Percentiles rank a stretch among this genome's conserved stretches.
phyloP scores from a whole-genome alignment of 2,329 filamentous ascomycete genomes.

The Madurella mycetomatis region DNA sequence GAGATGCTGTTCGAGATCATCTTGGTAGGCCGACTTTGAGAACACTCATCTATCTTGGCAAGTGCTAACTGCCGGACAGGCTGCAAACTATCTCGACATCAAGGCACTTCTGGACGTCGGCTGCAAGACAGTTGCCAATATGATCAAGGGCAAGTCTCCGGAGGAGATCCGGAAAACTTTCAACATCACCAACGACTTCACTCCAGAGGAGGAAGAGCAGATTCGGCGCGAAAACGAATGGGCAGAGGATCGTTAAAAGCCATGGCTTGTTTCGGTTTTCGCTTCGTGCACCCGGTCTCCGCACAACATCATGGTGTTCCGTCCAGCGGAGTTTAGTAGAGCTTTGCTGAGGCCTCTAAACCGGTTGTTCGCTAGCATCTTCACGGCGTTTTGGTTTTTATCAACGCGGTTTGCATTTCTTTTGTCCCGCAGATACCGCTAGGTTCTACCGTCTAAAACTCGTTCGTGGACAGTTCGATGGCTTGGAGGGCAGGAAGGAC shows the following conservation, averaged over 20 bases:
- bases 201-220: conserved; percentile 97
- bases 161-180: conserved; percentile 99
- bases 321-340: too few species aligned
- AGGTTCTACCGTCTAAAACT: background rate
- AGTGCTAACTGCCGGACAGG: conserved; percentile 44
- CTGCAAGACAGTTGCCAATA: conserved; percentile 99
- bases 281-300: background rate
- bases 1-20: conserved; percentile 99
- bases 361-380: background rate
- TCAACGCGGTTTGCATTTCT: background rate
- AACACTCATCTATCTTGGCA: background rate
- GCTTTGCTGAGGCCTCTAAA: background rate
- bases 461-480: too few species aligned
- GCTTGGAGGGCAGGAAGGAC: too few species aligned
- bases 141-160: conserved; percentile 99
- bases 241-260: conserved; percentile 70
- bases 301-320: background rate
- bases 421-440: background rate
- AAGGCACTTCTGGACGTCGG: conserved; percentile 96
- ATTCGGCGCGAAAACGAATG: conserved; percentile 89
- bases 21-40: conserved; percentile 57
- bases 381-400: conserved; percentile 11
- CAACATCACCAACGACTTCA: conserved; percentile 99
- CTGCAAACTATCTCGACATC: conserved; percentile 98
- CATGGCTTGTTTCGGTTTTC: background rate